These are phyloP conservation scores for Botrytis paeoniae DNA, from an alignment of 2,329 filamentous ascomycete species.

Conservation along the genomic window DNA sequence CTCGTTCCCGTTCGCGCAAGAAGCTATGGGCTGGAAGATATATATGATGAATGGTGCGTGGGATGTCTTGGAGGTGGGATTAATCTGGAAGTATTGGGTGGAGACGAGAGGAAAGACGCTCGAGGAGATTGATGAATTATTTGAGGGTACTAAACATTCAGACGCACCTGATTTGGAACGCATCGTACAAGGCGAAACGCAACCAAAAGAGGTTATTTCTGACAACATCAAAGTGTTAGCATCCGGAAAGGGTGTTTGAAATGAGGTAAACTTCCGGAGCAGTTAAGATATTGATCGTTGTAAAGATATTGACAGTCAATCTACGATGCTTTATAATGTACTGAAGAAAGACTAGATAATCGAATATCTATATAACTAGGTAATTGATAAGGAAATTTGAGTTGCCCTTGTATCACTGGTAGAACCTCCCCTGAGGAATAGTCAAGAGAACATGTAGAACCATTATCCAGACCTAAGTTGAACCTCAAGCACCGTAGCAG, in stretches of 20 bases:
- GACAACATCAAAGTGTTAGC: not conserved
- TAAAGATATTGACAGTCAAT: not conserved
- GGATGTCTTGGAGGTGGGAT: constrained; percentile 20
- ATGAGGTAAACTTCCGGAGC: not conserved
- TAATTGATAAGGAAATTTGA: not conserved
- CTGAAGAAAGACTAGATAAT: not conserved
- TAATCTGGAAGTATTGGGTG: constrained; percentile 35
- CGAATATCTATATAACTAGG: not conserved
- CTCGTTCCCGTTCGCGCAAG: constrained; percentile 44
- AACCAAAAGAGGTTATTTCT: not conserved
- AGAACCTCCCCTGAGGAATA: too few relatives aligned
- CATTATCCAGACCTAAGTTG: not conserved
- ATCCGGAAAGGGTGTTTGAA: not conserved
- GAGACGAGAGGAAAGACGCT: constrained; percentile 41
- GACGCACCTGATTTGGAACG: constrained; percentile 24
- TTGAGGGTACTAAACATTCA: constrained; percentile 33
- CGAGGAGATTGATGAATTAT: constrained; percentile 40
- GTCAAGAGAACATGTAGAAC: not conserved
- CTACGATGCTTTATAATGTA: not conserved
- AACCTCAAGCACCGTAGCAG: not conserved
- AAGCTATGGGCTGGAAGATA: constrained; percentile 46
- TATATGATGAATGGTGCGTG: constrained; percentile 45
- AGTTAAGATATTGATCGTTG: too few relatives aligned
- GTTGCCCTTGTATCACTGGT: not conserved
- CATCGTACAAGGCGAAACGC: constrained; percentile 2